phyloP scores from a whole-genome alignment of 768 basidiomycete species.

The Harrya chromipes region DNA sequence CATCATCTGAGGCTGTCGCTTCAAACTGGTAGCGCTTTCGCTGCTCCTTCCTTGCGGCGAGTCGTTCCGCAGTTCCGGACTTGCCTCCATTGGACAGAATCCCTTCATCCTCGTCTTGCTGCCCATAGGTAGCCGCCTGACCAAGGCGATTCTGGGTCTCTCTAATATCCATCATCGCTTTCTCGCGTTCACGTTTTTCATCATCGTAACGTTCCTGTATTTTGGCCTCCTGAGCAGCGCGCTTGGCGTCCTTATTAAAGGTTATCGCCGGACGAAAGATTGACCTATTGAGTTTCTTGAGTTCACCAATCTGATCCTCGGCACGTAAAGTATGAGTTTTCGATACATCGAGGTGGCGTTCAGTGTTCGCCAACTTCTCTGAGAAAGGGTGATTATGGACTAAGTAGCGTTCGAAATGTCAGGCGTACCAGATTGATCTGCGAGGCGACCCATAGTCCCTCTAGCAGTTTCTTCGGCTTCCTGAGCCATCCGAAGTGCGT shows the following conservation, averaged over 20 bases:
- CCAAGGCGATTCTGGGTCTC: conserved; percentile 87
- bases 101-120: conserved; percentile 44
- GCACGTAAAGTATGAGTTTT: conserved; percentile 85
- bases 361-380: conserved; percentile 92
- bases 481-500: conserved; percentile 89
- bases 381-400: not conserved
- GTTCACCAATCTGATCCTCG: conserved; percentile 90
- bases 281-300: conserved; percentile 90
- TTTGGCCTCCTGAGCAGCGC: conserved; percentile 81
- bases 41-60: conserved; percentile 59
- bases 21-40: conserved; percentile 91
- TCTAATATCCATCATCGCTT: conserved; percentile 79
- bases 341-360: conserved; percentile 89
- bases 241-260: conserved; percentile 92
- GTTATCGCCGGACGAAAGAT: conserved; percentile 92
- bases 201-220: conserved; percentile 83
- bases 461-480: conserved; percentile 96
- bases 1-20: conserved; percentile 85
- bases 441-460: conserved; percentile 77
- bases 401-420: not conserved
- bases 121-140: conserved; percentile 62
- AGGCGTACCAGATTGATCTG: conserved; percentile 85
- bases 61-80: conserved; percentile 48
- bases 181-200: conserved; percentile 80
- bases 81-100: conserved; percentile 30